These are phyloP conservation scores for Kwoniella sp. DNA, from an alignment of 768 basidiomycete genomes.

Conservation along the genomic window DNA sequence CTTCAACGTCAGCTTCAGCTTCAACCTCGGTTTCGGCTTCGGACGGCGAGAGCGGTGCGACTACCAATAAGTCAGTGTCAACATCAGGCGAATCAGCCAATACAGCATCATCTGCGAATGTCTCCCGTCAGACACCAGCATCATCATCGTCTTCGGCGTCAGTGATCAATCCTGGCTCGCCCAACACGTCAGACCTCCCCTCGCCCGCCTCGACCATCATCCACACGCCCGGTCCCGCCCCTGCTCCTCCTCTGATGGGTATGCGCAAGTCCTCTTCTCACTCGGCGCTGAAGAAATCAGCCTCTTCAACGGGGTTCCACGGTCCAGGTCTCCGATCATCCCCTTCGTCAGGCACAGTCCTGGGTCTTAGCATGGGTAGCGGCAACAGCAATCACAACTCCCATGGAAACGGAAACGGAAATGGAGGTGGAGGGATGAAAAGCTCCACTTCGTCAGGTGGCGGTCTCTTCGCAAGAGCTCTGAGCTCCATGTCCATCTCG, in stretches of 20 bases:
- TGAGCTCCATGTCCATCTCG: slow-evolving; percentile 39
- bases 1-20: not conserved
- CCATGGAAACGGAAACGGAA: no score
- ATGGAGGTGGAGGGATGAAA: slow-evolving; percentile 8
- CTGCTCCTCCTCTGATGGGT: not conserved
- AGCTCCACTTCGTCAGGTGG: slow-evolving; percentile 16
- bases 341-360: not conserved
- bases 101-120: no score
- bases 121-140: not conserved
- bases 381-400: not conserved
- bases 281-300: slow-evolving; percentile 5
- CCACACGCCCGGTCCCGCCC: slow-evolving; percentile 5
- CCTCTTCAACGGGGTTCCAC: slow-evolving; percentile 1
- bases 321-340: not conserved
- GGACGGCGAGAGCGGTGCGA: no score
- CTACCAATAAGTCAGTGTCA: no score
- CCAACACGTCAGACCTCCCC: not conserved
- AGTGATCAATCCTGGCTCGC: not conserved
- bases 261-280: slow-evolving; percentile 12
- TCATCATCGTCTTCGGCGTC: no score
- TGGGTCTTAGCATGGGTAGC: not conserved
- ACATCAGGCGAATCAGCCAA: not conserved
- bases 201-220: slow-evolving; percentile 7
- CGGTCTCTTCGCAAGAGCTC: slow-evolving; percentile 32
- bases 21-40: no score